Evolutionary conservation across 495 filamentous ascomycete genomes (phyloP), one percentile per base, ranked within the genome.

Genomic region (Cairneyella variabilis): DNA sequence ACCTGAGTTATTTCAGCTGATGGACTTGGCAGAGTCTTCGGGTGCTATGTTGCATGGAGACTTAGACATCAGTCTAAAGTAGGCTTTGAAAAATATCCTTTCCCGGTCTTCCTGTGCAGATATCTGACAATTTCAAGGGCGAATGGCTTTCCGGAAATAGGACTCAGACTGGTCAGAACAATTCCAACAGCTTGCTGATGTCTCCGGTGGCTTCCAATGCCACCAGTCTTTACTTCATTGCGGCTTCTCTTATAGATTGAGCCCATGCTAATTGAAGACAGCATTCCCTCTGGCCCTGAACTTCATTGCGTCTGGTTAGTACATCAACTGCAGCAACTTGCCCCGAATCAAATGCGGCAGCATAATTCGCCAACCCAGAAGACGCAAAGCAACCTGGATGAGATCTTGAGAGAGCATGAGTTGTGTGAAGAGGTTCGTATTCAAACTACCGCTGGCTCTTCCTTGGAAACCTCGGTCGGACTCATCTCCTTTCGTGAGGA

Each of bases 251-350:
- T 37, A 20, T 34, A 21, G 16, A 37, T 32, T 18, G 21, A 25
- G 48, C 54, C 65, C 66, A 54, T 66, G 26, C 60, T 62, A 53
- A 59, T 43, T 22, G 12, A 16, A 30, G 18, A 43, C 43, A 90
- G 86, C 82, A 53, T 69, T 86, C 40, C 86, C 87, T 34, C 73
- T 90, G 65, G 84, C 86, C 52, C 72, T 90, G 54, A 90, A 90
- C 67, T 90, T 90, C 71, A 86, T 90, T 63, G 86, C 86, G 61
- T 87, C 85, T 65, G 86, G 86, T 90, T 80, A 89, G 86, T 89
- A 73, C 65, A 59, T 51, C 54, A 50, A 51, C 27, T 20, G 25
- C 17, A 53, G 17, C 37, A 54, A 45, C 23, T 38, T 22, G 8
- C 34, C 42, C 36, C 40, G 52, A 61, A 59, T 64, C 55, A 55